These are phyloP conservation scores for Plasmopara muralis DNA, from an alignment of 352 stramenopile genomes.

Conservation along the genomic window DNA sequence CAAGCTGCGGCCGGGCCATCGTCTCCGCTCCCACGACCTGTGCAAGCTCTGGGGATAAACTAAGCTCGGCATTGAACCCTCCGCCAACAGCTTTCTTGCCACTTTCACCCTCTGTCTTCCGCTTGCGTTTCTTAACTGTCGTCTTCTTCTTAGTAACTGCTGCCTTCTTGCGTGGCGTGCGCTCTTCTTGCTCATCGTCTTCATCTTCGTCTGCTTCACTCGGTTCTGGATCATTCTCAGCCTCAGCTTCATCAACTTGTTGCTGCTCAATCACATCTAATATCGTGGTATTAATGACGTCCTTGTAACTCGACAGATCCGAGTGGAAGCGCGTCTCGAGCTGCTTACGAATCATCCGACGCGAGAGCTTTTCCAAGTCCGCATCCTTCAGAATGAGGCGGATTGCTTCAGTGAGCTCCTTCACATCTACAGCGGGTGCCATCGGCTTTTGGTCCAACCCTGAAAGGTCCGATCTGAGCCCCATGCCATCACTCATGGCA, in stretches of 20 bases:
- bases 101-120: constrained; percentile 23
- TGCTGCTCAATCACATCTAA: constrained; percentile 77
- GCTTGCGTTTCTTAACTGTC: constrained; percentile 47
- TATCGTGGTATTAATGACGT: constrained; percentile 79
- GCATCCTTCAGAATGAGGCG: constrained; percentile 68
- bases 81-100: constrained; percentile 32
- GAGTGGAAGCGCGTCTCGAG: constrained; percentile 70
- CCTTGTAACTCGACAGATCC: constrained; percentile 76
- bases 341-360: constrained; percentile 84
- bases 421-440: constrained; percentile 43
- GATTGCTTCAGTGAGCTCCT: constrained; percentile 64
- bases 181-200: constrained; percentile 35
- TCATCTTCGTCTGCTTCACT: constrained; percentile 40
- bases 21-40: constrained; percentile 74
- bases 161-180: constrained; percentile 28
- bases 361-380: constrained; percentile 79
- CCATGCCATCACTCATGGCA: constrained; percentile 55
- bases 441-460: constrained; percentile 35
- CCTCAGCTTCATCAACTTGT: constrained; percentile 49
- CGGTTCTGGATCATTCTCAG: constrained; percentile 40
- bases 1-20: constrained; percentile 89
- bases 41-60: constrained; percentile 71
- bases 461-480: constrained; percentile 52
- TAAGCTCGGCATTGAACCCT: constrained; percentile 75
- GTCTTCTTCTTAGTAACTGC: constrained; percentile 48